Base-by-base conservation (phyloP, 805 yeast species). In the Kregervanrija pseudodelftensis region DNA sequence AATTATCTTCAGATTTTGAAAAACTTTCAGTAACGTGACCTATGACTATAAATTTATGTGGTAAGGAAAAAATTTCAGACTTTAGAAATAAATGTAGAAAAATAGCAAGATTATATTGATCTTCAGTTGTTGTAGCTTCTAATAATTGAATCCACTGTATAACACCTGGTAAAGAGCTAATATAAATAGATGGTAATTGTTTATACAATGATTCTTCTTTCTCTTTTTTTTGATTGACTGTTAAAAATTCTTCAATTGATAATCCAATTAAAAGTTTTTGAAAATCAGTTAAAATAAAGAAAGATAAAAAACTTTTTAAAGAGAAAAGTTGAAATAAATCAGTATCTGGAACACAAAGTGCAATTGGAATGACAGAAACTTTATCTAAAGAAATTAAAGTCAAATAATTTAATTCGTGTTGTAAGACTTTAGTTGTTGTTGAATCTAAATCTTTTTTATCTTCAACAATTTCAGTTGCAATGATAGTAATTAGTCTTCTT, bases 401-500 rank as follows among this genome's bases (percentile, higher is more conserved):
- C 34, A 61, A 41, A 40, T 43, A 48, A 33, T 57, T 47, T 28
- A 63, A 41, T 50, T 59, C 62, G 43, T 49, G 41, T 16, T 52
- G 38, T 22, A 61, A 43, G 41, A 61, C 50, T 15, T 52, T 51
- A 41, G 47, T 46, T 13, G 45, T 48, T 33, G 48, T 42, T 13
- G 59, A 46, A 33, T 45, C 42, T 33, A 37, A 54, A 49, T 34
- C 49, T 46, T 36, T 56, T 48, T 43, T 36, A 17, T 31, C 36
- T 17, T 46, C 40, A 8, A 50, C 49, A 45, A 45, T 43, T 55
- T 49, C 66, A 58, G 56, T 47, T 55, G 58, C 50, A 35, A 53
- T 45, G 32, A 56, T 63, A 39, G 55, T 59, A n/a, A 64, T 46
- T 36, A 66, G 51, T 45, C 61, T 57, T 48, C 58, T 61, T 33